Base-by-base conservation (phyloP, 345 rosid genomes). In the Draba incana region DNA sequence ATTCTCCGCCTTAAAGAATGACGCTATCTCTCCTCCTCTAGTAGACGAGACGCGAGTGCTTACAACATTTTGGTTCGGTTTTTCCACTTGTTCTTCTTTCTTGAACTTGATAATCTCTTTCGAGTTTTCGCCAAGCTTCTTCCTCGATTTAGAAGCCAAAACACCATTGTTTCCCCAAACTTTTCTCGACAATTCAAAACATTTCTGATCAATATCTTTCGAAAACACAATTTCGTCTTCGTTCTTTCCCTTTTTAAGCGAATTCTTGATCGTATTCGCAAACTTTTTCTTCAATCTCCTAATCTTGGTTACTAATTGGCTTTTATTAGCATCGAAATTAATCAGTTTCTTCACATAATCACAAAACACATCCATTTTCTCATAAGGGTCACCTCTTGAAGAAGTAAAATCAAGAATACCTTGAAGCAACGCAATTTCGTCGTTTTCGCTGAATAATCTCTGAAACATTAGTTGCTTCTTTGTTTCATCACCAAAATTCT, bases 311-410 rank as follows among this genome's bases (percentile, higher is more conserved):
- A 65, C 56, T 80, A 82, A 15, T 13, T 82, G 82, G 8, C 31
- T n/a, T 28, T 41, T 63, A 4, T 70, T 37, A 12, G 78, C 69
- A 28, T 77, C 76, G 48, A 78, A 15, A 42, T 69, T 75, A 25
- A 82, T 64, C 14, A 73, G 68, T 23, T 75, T 75, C 63, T 79
- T 79, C 12, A 82, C 70, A 42, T 49, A 79, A 42, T 79, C 80
- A 16, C 47, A 44, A 37, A 79, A 82, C 0, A 62, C 70, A 47
- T 44, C 39, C 39, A 35, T 35, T 35, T 35, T 35, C 39, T 35
- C 39, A 35, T 35, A 35, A 35, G 39, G 39, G 69, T 77, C 42
- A 68, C 81, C 20, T 52, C 39, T 35, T 2, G 39, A 8, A 35
- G 39, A 35, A 8, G 52, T 47, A 45, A 56, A 82, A 2, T 74